Evolutionary conservation across 2,329 filamentous ascomycete genomes (phyloP), one percentile per base, ranked within the genome.

Genomic region (Paecilomyces sp.): DNA sequence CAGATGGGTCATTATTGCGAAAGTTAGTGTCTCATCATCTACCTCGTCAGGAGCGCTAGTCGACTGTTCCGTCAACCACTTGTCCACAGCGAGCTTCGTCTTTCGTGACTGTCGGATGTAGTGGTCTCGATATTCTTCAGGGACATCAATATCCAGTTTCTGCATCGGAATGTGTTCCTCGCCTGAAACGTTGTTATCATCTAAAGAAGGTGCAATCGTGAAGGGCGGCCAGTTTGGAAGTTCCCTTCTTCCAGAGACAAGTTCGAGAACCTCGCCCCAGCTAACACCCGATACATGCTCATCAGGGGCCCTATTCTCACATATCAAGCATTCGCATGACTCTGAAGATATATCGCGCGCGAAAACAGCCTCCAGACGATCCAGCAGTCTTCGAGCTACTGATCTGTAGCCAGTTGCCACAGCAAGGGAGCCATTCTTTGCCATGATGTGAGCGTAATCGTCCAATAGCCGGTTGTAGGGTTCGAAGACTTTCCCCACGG

Each of bases 381-480:
- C 93, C 4, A 97, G 83, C 25, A 97, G 78, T 57, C 92, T 85
- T 4, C 94, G 87, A 3, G 94, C 94, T n/a, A 97, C 90, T 0
- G 93, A 97, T 58, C 91, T 87, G 73, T 97, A 96, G 5, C 94
- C 94, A 0, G 93, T 97, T 15, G 94, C 94, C 1, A 97, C 94
- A 2, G 94, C 94, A 4, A 99, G 79, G 0, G 93, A 97, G 3
- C 94, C 94, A 66, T 89, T 91, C 63, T 89, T 92, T 51, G 83
- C 80, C 63, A 97, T 82, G 3, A 99, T 92, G 2, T 85, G 83
- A 63, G 88, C 85, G 71, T 96, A 97, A 69, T 96, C 89, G 65
- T 96, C 89, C 24, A 99, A 81, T 1, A 97, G 81, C 63, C 86
- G 88, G 72, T 90, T 89, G 65, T 94, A 91, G 0, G 91, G 91